phyloP scores from a whole-genome alignment of 2,329 filamentous ascomycete genomes.

The Botrytis medusae region DNA sequence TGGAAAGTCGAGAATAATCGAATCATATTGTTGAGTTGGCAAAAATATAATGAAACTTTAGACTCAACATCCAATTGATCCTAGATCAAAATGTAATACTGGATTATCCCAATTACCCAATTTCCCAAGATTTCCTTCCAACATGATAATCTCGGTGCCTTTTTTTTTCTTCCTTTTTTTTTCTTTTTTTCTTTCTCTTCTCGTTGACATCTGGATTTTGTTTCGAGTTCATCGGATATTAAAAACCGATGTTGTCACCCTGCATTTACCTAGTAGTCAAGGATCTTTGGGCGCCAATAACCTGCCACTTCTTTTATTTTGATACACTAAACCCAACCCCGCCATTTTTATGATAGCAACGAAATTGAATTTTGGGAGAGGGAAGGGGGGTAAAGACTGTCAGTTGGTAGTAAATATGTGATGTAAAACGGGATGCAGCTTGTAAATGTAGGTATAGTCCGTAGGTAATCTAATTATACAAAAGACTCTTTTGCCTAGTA shows the following conservation, averaged over 20 bases:
- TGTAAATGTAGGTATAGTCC: not conserved
- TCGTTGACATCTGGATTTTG: not conserved
- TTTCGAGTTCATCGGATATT: not conserved
- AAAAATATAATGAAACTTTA: slow-evolving; percentile 1
- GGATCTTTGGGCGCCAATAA: slow-evolving; percentile 17
- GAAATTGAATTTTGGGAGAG: not conserved
- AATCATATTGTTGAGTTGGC: slow-evolving; percentile 12
- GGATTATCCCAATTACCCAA: not conserved
- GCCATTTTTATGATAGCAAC: not conserved
- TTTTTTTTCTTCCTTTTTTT: not conserved
- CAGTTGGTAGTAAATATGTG: not conserved
- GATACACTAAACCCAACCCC: slow-evolving; percentile 10
- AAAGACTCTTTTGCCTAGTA: not conserved
- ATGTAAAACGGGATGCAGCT: not conserved
- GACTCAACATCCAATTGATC: not conserved
- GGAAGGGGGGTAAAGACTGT: not conserved
- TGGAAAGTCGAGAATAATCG: not conserved
- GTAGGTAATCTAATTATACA: not conserved
- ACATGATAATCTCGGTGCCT: not conserved
- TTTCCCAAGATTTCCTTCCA: not conserved
- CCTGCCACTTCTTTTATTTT: slow-evolving; percentile 19
- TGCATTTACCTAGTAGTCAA: not conserved
- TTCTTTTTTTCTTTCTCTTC: too few species aligned
- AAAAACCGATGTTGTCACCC: slow-evolving; percentile 12
- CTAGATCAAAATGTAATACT: not conserved